Evolutionary conservation across 2,329 filamentous ascomycete species (phyloP).

Genomic region (Aspergillus pseudotamarii): DNA sequence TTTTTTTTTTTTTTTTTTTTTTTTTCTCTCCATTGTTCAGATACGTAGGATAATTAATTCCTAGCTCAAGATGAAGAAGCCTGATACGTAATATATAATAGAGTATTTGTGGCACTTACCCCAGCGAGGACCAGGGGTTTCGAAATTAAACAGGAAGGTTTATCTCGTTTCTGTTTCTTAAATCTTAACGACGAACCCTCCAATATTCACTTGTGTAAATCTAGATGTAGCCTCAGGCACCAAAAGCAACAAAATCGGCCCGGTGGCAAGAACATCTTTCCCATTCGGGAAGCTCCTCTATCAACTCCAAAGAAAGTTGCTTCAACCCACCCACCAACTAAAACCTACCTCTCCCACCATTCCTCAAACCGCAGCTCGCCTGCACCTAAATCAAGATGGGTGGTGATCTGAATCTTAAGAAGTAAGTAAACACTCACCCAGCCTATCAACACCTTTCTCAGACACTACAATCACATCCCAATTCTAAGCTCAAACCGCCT

Average conservation of each 20-base stretch:
- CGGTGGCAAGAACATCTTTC: constrained; percentile 10
- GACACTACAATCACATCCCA: not conserved
- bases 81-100: too few species aligned
- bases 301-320: not conserved
- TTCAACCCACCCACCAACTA: not conserved
- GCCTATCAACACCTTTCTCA: not conserved
- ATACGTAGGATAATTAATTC: too few species aligned
- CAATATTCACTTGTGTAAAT: not conserved
- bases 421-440: constrained; percentile 47
- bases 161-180: not conserved
- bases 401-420: constrained; percentile 93
- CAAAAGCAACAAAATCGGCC: constrained; percentile 2
- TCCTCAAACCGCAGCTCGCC: not conserved
- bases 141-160: not conserved
- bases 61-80: too few species aligned
- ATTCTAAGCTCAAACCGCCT: not conserved
- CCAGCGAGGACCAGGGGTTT: not conserved
- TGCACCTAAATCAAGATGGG: constrained; percentile 67
- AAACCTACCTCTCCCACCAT: not conserved
- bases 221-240: constrained; percentile 10
- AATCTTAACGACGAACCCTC: not conserved
- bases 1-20: too few species aligned
- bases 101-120: not conserved
- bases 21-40: too few species aligned
- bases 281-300: constrained; percentile 9